Conservation (phyloP, 768 basidiomycete species). For the Boletus tomentosulus region DNA sequence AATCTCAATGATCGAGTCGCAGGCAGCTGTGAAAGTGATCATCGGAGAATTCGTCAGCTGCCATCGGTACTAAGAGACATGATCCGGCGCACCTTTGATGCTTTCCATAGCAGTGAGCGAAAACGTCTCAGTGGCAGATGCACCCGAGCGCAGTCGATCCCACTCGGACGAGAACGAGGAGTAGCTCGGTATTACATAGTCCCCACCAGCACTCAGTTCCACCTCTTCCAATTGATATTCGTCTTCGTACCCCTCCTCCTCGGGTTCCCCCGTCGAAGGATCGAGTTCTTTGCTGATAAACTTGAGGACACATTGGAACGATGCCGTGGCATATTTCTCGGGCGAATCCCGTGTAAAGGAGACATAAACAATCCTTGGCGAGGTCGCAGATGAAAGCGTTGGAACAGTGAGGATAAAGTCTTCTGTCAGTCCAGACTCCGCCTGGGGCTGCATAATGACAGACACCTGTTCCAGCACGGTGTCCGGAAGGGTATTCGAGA, state of each 20-base stretch:
- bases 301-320: conserved; percentile 88
- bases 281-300: conserved; percentile 98
- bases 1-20: conserved; percentile 93
- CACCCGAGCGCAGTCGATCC: conserved; percentile 81
- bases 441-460: conserved; percentile 83
- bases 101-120: conserved; percentile 88
- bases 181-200: conserved; percentile 96
- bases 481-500: conserved; percentile 94
- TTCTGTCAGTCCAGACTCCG: conserved; percentile 75
- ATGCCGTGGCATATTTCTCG: conserved; percentile 70
- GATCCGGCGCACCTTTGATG: conserved; percentile 70
- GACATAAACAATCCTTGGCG: conserved; percentile 87
- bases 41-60: conserved; percentile 10
- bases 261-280: conserved; percentile 90
- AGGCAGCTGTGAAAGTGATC: conserved; percentile 62
- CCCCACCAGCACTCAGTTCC: conserved; percentile 86
- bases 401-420: conserved; percentile 91
- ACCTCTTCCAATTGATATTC: conserved; percentile 97
- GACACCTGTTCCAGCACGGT: conserved; percentile 93
- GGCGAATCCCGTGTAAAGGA: conserved; percentile 86
- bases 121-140: conserved; percentile 88
- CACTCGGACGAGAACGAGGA: conserved; percentile 90
- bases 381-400: conserved; percentile 61
- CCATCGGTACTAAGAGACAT: conserved; percentile 5
- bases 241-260: conserved; percentile 98